Conservation (phyloP, 2,329 filamentous ascomycete genomes). For the Pseudocercospora macadamiae region DNA sequence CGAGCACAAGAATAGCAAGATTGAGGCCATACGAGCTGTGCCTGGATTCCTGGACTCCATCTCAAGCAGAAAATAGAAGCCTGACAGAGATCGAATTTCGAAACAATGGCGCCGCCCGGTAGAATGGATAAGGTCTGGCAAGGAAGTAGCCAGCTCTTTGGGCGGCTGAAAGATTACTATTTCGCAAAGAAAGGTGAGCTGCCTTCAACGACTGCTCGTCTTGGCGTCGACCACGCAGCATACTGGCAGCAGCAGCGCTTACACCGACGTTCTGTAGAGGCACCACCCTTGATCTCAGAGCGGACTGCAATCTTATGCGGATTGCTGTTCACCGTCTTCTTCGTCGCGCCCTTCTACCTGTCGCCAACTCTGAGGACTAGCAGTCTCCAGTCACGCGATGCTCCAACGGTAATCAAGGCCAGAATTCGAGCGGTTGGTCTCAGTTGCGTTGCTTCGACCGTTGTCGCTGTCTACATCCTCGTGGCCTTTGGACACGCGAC, state of each 20-base stretch:
- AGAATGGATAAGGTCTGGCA: slow-evolving; percentile 15
- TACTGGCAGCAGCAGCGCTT: slow-evolving; percentile 11
- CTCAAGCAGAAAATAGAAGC: not conserved
- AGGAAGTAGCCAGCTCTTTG: slow-evolving; percentile 19
- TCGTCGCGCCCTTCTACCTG: slow-evolving; percentile 89
- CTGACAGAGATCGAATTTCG: not conserved
- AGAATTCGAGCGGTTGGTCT: slow-evolving; percentile 78
- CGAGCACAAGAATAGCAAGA: not conserved
- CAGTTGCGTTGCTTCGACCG: slow-evolving; percentile 70
- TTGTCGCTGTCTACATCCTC: slow-evolving; percentile 69
- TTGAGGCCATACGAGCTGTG: not conserved
- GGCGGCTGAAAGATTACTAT: slow-evolving; percentile 17
- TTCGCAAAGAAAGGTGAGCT: slow-evolving; percentile 21
- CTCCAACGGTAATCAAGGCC: slow-evolving; percentile 84
- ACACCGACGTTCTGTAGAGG: slow-evolving; percentile 16
- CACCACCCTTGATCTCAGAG: slow-evolving; percentile 29
- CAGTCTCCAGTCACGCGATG: slow-evolving; percentile 77
- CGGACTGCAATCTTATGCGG: slow-evolving; percentile 36
- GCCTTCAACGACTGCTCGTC: not conserved
- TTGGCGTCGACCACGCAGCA: slow-evolving; percentile 7
- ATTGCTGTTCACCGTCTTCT: slow-evolving; percentile 79
- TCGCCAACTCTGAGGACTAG: slow-evolving; percentile 79
- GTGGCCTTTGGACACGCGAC: slow-evolving; percentile 56
- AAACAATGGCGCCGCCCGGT: slow-evolving; percentile 21
- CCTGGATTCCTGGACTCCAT: not conserved